These are phyloP conservation scores for Mesembryanthemum crystallinum DNA, from an alignment of 148 eudicot genomes.

Conservation along the genomic window DNA sequence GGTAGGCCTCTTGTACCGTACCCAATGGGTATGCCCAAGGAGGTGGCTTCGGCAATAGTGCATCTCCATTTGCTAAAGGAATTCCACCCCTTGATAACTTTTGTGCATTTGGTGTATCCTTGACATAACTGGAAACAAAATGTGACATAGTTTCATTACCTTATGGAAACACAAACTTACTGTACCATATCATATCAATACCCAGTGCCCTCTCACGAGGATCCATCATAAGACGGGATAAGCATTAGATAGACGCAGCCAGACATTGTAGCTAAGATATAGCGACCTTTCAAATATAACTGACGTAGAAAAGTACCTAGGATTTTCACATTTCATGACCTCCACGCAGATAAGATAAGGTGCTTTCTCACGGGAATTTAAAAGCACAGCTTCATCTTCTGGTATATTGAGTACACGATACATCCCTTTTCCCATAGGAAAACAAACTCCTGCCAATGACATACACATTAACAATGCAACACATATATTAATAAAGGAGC, in stretches of 20 bases:
- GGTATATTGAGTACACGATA: constrained; percentile 87
- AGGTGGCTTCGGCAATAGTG: constrained; percentile 86
- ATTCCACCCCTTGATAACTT: constrained; percentile 90
- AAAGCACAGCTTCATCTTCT: constrained; percentile 91
- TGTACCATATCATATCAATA: neutral
- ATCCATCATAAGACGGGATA: neutral
- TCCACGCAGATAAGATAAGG: constrained; percentile 93
- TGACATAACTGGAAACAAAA: constrained; percentile 40
- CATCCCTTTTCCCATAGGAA: constrained; percentile 92
- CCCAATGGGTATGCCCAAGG: constrained; percentile 95
- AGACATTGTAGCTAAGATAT: neutral
- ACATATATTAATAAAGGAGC: neutral
- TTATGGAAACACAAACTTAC: constrained; percentile 18
- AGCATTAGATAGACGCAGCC: neutral
- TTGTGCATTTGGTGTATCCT: constrained; percentile 60
- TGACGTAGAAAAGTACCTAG: constrained; percentile 43
- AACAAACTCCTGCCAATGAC: constrained; percentile 67
- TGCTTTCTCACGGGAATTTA: constrained; percentile 95
- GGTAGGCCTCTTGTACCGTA: constrained; percentile 61
- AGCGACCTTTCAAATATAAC: neutral
- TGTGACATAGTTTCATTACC: neutral
- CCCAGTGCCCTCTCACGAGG: neutral
- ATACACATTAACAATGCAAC: constrained; percentile 6
- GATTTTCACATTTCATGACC: constrained; percentile 79
- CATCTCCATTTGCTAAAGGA: constrained; percentile 94